Base-by-base conservation (phyloP, 495 filamentous ascomycete genomes). In the Cenococcum geophilum region DNA sequence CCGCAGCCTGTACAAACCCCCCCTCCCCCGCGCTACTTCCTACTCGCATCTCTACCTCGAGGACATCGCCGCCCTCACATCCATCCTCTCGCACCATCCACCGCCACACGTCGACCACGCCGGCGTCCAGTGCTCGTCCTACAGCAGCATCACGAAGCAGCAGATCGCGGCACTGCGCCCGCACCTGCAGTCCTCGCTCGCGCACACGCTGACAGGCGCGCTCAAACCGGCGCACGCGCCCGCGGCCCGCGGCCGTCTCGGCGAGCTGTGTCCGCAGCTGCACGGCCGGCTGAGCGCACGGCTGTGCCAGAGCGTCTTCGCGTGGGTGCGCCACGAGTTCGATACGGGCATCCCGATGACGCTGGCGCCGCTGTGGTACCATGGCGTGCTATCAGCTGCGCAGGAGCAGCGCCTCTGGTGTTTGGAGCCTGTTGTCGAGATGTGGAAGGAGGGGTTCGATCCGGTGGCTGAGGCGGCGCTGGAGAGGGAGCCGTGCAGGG, bases 381-480 rank as follows among this genome's bases (percentile, higher is more conserved):
- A 51, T 22, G 23, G 23, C 11, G 48, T 21, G 48, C 48, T 51
- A 21, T 20, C 48, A 20, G 11, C 48, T 51, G 48, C n/a, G 22
- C 48, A 51, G 23, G 48, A 51, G 48, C n/a, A 51, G 48, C 11
- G 12, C 11, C 3, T 51, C 11, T 21, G 48, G n/a, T n/a, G 11
- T 21, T 10, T 51, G 3, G 48, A 51, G 48, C 3, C 22, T 11
- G 22, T 51, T 21, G n/a, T 23, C 21, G 48, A 51, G 48, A 51
- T 51, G 48, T 51, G 48, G 48, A 18, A 51, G 23, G 3, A n/a
- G n/a, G 48, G 22, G 16, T 51, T 21, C 48, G 48, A 51, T 51
- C n/a, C 48, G n/a, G 16, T 11, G 22, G 11, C 18, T 14, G 22
- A 5, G 48, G 21, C 16, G 12, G n/a, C 21, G 2, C 4, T 3